Base-by-base conservation (phyloP, 768 basidiomycete species). In the Mycena pura region DNA sequence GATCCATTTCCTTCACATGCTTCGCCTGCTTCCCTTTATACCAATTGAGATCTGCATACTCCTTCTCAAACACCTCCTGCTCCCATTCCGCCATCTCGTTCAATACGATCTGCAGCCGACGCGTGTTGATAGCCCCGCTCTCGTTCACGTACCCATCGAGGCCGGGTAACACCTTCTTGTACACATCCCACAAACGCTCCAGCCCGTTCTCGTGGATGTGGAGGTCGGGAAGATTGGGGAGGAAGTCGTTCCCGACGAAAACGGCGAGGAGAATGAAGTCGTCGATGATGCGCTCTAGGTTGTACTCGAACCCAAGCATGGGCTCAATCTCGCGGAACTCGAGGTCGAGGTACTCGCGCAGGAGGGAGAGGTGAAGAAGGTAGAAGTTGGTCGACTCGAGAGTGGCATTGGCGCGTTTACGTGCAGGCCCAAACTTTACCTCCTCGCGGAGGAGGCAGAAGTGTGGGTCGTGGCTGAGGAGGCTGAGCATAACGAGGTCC, bases 181-280 rank as follows among this genome's bases (percentile, higher is more conserved):
- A 99, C 56, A 98, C 92, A 10, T 94, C 93, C 74, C 97, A 99
- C 58, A 99, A 78, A 66, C 82, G 85, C 77, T 99, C 95, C 65
- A 99, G 73, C 15, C 94, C 97, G 71, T 98, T 97, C 76, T 97
- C 94, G 69, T 99, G 95, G 72, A 99, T 99, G 72, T 99, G 97
- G 25, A 99, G 75, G 74, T 97, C 95, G 5, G 97, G 97, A 57
- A 99, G 76, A 77, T 99, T 93, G 8, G 96, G 97, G 64, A 99
- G 75, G 77, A 99, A 99, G 77, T 98, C 96, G 72, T 99, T 99
- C 29, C 97, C 97, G 49, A 99, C 90, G 68, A 99, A 99, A 25
- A 99, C 94, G 22, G 95, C 93, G 67, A 99, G 86, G 7, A 99
- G 81, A 69, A 99, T 92, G 76, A 99, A 99, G 78, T 99, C 97